These are phyloP conservation scores for Cordyceps cateniannulata DNA, from an alignment of 2,329 filamentous ascomycete genomes.

Conservation along the genomic window DNA sequence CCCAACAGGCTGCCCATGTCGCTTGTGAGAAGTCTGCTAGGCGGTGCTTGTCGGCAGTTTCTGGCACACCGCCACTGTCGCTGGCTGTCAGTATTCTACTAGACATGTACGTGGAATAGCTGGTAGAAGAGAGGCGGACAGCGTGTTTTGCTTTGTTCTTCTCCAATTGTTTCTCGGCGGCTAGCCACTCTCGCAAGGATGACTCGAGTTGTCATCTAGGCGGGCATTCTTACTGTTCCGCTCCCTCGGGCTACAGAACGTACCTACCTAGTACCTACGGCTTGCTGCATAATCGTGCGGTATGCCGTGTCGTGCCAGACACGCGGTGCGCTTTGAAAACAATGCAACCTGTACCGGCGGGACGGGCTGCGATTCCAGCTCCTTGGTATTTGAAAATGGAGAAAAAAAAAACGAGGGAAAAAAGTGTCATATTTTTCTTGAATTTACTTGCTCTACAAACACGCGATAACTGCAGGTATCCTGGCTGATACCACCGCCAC, in stretches of 20 bases:
- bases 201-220: not conserved
- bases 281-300: conserved; percentile 6
- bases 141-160: not conserved
- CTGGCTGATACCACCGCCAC: not conserved
- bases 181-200: not conserved
- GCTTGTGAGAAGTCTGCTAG: not conserved
- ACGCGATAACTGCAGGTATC: not conserved
- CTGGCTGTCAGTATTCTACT: not conserved
- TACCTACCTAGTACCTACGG: too few species aligned
- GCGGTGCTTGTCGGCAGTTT: conserved; percentile 5
- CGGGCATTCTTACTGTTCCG: not conserved
- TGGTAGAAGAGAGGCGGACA: not conserved
- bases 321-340: not conserved
- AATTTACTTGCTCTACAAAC: not conserved
- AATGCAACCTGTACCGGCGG: not conserved
- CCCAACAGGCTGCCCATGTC: not conserved
- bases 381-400: not conserved
- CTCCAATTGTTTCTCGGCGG: not conserved
- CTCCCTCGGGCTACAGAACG: not conserved
- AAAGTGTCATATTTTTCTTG: not conserved
- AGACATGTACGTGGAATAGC: not conserved
- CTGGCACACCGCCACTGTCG: conserved; percentile 6
- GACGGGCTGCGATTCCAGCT: not conserved
- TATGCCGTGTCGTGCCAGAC: not conserved
- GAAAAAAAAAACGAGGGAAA: not conserved